These are phyloP conservation scores for Plicaturopsis crispa DNA, from an alignment of 768 basidiomycete species.

Conservation along the genomic window DNA sequence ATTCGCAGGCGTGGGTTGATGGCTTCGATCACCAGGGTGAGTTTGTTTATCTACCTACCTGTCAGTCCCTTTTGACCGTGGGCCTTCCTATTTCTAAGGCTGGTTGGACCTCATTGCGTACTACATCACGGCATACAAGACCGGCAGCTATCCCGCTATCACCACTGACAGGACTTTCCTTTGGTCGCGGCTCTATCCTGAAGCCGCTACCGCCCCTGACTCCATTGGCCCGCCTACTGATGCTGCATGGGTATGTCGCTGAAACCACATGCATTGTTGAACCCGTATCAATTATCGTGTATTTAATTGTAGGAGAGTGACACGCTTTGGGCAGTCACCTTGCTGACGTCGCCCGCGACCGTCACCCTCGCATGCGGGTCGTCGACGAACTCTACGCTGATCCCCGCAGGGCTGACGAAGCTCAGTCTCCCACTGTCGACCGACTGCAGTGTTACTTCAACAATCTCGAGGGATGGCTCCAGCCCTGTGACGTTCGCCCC, in stretches of 20 bases:
- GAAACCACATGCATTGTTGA: too few species aligned
- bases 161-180: constrained; percentile 36
- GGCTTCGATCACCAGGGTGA: constrained; percentile 29
- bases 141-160: constrained; percentile 51
- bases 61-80: constrained; percentile 1
- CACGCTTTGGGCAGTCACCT: constrained; percentile 36
- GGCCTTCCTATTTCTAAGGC: too few species aligned
- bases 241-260: constrained; percentile 24
- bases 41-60: constrained; percentile 3
- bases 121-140: constrained; percentile 63
- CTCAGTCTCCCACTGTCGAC: constrained; percentile 30
- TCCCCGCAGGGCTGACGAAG: constrained; percentile 37
- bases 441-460: constrained; percentile 30
- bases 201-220: constrained; percentile 23
- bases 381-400: constrained; percentile 15
- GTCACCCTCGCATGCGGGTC: constrained; percentile 27
- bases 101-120: constrained; percentile 61
- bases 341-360: constrained; percentile 27
- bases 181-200: constrained; percentile 33
- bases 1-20: constrained; percentile 30
- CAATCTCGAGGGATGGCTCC: constrained; percentile 26
- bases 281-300: constrained; percentile 8
- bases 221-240: constrained; percentile 25
- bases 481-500: constrained; percentile 27
- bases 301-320: constrained; percentile 20